phyloP scores from a whole-genome alignment of 2,329 filamentous ascomycete genomes.

The Alternaria tenuissima region DNA sequence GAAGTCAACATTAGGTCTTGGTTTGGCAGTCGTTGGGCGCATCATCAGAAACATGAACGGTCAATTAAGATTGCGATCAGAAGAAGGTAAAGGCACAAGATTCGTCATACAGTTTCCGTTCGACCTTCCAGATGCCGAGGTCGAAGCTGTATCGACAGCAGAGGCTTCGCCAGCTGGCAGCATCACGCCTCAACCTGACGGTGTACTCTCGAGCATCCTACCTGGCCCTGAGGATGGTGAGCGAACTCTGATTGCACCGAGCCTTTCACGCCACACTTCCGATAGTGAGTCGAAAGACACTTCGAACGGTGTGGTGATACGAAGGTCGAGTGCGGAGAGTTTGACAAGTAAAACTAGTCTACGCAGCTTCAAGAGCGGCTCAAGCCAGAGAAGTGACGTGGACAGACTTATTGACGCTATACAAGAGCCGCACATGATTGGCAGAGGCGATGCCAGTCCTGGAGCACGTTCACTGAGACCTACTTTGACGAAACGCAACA shows the following conservation, averaged over 20 bases:
- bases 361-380: conserved; percentile 57
- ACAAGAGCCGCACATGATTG: conserved; percentile 61
- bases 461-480: conserved; percentile 37
- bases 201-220: neutral
- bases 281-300: conserved; percentile 8
- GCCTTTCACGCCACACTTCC: conserved; percentile 35
- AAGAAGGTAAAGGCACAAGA: conserved; percentile 80
- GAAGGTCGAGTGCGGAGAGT: conserved; percentile 53
- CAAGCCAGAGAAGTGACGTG: conserved; percentile 67
- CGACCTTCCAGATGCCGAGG: conserved; percentile 62
- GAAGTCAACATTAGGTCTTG: conserved; percentile 73
- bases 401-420: conserved; percentile 78
- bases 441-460: conserved; percentile 28
- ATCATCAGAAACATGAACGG: conserved; percentile 91
- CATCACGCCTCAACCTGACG: conserved; percentile 31
- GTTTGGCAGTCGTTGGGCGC: conserved; percentile 86
- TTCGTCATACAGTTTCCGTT: conserved; percentile 85
- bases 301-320: conserved; percentile 10
- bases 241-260: conserved; percentile 65
- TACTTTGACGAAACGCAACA: conserved; percentile 38
- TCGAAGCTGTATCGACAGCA: neutral
- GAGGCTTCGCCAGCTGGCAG: conserved; percentile 28
- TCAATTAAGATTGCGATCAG: conserved; percentile 83
- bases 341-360: conserved; percentile 60
- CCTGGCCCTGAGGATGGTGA: conserved; percentile 56